Evolutionary conservation across 1,139 yeast genomes (phyloP).

Genomic region (Yamadazyma pseudoaaseri): DNA sequence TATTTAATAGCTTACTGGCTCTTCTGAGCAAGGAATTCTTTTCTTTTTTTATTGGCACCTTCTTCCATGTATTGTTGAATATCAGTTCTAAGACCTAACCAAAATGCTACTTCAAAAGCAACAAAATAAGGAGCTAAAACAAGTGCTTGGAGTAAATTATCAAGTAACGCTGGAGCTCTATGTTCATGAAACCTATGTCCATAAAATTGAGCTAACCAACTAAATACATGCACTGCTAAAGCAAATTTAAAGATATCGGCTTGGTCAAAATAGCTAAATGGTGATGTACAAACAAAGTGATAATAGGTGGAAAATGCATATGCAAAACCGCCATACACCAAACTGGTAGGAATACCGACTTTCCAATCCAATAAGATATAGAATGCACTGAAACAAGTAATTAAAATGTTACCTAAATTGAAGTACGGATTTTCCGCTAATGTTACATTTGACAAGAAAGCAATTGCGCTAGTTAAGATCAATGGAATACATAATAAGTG

Average conservation of each 20-base stretch:
- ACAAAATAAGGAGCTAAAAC: constrained; percentile 93
- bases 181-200: constrained; percentile 86
- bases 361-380: constrained; percentile 43
- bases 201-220: constrained; percentile 86
- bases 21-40: constrained; percentile 19
- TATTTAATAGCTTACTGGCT: background rate
- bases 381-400: constrained; percentile 37
- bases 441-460: constrained; percentile 28
- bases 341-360: constrained; percentile 38
- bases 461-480: constrained; percentile 58
- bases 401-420: constrained; percentile 38
- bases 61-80: constrained; percentile 56
- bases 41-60: constrained; percentile 40
- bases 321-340: constrained; percentile 28
- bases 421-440: constrained; percentile 28
- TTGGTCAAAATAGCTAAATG: constrained; percentile 19
- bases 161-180: constrained; percentile 84
- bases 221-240: constrained; percentile 40
- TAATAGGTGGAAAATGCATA: constrained; percentile 19
- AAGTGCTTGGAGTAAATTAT: constrained; percentile 78
- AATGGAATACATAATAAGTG: constrained; percentile 81
- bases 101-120: constrained; percentile 70
- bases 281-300: constrained; percentile 26
- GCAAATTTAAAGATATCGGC: constrained; percentile 21
- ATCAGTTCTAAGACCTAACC: constrained; percentile 58